Conservation (phyloP, 2,329 filamentous ascomycete species). For the Neophaeococcomyces aloes region DNA sequence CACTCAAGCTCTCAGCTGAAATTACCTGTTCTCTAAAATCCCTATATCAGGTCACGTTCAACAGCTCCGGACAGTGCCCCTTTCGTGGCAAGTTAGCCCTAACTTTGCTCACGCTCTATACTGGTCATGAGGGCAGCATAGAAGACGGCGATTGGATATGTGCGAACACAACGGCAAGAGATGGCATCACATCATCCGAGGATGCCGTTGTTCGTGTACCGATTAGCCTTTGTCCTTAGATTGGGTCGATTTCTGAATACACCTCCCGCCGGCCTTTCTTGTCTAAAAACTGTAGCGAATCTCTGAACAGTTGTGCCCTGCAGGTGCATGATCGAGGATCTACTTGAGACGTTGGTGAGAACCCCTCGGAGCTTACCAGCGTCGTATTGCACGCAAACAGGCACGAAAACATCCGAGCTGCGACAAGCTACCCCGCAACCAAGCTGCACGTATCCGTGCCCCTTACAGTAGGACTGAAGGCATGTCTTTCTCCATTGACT, state of each 20-base stretch:
- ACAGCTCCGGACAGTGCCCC: background rate
- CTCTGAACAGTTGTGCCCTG: too few relatives aligned
- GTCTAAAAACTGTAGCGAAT: too few relatives aligned
- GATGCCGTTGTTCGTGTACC: constrained; percentile 1
- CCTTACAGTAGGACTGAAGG: constrained; percentile 7
- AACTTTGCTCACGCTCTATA: background rate
- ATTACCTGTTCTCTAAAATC: background rate
- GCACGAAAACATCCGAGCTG: background rate
- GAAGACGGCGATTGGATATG: background rate
- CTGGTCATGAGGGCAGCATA: constrained; percentile 1
- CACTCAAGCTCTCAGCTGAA: background rate
- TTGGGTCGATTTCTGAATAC: too few relatives aligned
- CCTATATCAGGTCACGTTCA: background rate
- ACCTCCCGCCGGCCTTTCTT: too few relatives aligned
- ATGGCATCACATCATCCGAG: constrained; percentile 6
- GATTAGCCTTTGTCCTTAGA: too few relatives aligned
- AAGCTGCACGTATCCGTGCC: background rate
- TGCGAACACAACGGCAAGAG: background rate
- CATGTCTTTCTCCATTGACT: background rate
- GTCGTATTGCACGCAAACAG: too few relatives aligned
- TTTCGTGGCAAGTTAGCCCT: background rate
- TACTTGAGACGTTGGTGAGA: constrained; percentile 2
- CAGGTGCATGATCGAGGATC: background rate
- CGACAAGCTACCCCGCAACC: constrained; percentile 8
- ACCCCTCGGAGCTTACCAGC: too few relatives aligned